Conservation (phyloP, 768 basidiomycete species). For the Phaffia australis region DNA sequence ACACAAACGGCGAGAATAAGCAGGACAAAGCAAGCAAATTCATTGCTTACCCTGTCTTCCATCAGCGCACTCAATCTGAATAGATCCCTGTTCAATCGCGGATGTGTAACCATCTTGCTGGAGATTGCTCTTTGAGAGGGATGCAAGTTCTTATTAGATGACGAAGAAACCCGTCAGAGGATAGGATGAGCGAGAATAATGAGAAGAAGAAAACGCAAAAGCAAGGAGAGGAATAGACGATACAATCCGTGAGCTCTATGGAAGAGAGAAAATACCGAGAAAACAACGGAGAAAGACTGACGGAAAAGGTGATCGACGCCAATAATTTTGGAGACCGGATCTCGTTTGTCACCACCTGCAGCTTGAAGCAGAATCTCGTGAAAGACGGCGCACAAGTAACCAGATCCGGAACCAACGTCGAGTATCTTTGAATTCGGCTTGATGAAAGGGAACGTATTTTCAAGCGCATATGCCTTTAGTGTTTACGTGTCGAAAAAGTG, state of each 20-base stretch:
- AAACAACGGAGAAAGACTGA: neutral
- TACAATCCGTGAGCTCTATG: neutral
- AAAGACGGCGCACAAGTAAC: slow-evolving; percentile 73
- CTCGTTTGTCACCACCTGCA: slow-evolving; percentile 32
- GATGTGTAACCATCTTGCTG: slow-evolving; percentile 52
- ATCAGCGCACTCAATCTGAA: slow-evolving; percentile 63
- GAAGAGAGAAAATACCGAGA: neutral
- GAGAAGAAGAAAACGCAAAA: too few relatives aligned
- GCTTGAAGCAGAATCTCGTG: slow-evolving; percentile 55
- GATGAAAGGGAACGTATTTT: slow-evolving; percentile 64
- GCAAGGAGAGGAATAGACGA: neutral
- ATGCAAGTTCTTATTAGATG: slow-evolving; percentile 41
- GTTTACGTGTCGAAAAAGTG: neutral
- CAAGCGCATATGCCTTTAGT: slow-evolving; percentile 74
- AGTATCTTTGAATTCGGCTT: slow-evolving; percentile 62
- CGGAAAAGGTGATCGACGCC: slow-evolving; percentile 85
- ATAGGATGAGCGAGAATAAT: too few relatives aligned
- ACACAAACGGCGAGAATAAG: slow-evolving; percentile 37
- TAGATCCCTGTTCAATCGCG: slow-evolving; percentile 47
- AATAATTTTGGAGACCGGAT: slow-evolving; percentile 51
- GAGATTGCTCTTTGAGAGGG: slow-evolving; percentile 54
- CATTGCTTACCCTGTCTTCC: slow-evolving; percentile 55
- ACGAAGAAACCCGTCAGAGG: too few relatives aligned
- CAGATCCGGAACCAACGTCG: slow-evolving; percentile 81
- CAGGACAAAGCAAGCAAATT: neutral